A percentile compares a stretch with the other conserved stretches of the same genome.
phyloP scores from a whole-genome alignment of 1,284 basidiomycete genomes.

The Ceraceosorus guamensis region DNA sequence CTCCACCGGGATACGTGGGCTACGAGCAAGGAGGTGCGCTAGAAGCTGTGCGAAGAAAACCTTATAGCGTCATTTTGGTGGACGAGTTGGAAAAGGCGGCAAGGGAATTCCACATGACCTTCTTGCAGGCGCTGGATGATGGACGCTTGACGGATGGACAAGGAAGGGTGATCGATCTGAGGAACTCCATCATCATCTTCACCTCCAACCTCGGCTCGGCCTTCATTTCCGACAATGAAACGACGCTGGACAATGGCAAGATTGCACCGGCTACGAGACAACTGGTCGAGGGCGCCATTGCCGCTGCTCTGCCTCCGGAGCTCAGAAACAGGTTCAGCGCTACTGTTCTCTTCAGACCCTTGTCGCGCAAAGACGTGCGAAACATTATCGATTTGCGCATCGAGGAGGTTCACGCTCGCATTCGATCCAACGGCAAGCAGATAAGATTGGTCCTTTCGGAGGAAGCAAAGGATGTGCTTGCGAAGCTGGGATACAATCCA shows the following conservation, averaged over 20 bases:
- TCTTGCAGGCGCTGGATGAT: slow-evolving; percentile 87
- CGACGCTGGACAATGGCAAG: slow-evolving; percentile 50
- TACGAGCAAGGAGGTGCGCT: slow-evolving; percentile 46
- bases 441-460: slow-evolving; percentile 70
- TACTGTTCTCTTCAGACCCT: slow-evolving; percentile 56
- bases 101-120: slow-evolving; percentile 58
- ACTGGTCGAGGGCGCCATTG: slow-evolving; percentile 53
- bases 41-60: slow-evolving; percentile 21
- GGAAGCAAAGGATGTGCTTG: slow-evolving; percentile 70
- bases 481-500: slow-evolving; percentile 53
- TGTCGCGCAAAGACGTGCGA: slow-evolving; percentile 53
- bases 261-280: slow-evolving; percentile 51
- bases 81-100: slow-evolving; percentile 33
- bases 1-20: slow-evolving; percentile 62
- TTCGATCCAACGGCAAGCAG: slow-evolving; percentile 65
- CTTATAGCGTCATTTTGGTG: slow-evolving; percentile 44
- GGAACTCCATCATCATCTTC: slow-evolving; percentile 85
- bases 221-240: slow-evolving; percentile 54
- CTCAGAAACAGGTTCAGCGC: slow-evolving; percentile 55
- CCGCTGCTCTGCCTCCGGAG: slow-evolving; percentile 55
- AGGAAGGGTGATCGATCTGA: slow-evolving; percentile 59
- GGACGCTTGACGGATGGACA: slow-evolving; percentile 70
- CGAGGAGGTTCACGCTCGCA: slow-evolving; percentile 62
- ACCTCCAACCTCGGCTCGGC: slow-evolving; percentile 73
- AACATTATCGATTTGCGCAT: slow-evolving; percentile 55